Evolutionary conservation across 2,329 filamentous ascomycete genomes (phyloP).

Genomic region (Aspergillus udagawae): DNA sequence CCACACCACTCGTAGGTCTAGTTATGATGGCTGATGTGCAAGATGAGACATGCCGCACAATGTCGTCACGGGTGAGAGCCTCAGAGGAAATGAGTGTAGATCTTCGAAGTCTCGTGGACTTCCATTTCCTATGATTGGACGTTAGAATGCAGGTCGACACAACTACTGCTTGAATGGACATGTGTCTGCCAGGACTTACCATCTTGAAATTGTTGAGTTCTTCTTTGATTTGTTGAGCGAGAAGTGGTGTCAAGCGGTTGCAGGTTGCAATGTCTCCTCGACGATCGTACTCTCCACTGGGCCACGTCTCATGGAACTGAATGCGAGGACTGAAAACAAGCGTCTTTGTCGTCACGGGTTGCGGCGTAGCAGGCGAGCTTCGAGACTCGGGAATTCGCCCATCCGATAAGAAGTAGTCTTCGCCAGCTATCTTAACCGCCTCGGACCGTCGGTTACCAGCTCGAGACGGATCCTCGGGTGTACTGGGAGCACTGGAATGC

Average conservation of each 20-base stretch:
- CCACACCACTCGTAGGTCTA: conserved; percentile 20
- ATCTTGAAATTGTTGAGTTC: conserved; percentile 99
- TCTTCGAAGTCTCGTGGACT: conserved; percentile 97
- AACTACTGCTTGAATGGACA: neutral
- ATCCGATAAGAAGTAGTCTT: conserved; percentile 85
- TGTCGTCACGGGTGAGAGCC: conserved; percentile 26
- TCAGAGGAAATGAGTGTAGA: conserved; percentile 99
- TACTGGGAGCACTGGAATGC: conserved; percentile 80
- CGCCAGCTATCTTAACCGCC: conserved; percentile 69
- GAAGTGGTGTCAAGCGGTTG: conserved; percentile 92
- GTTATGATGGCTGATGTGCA: conserved; percentile 13
- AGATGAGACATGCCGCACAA: conserved; percentile 17
- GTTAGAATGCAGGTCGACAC: neutral
- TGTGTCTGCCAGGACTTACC: conserved; percentile 53
- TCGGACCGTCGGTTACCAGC: conserved; percentile 61
- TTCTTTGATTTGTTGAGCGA: conserved; percentile 98
- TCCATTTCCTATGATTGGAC: conserved; percentile 81
- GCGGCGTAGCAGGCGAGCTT: conserved; percentile 75
- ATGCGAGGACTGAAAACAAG: conserved; percentile 85
- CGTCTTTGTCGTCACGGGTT: conserved; percentile 45
- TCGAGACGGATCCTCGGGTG: conserved; percentile 69
- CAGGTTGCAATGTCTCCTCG: conserved; percentile 95
- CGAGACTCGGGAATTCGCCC: conserved; percentile 70
- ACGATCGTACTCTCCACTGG: conserved; percentile 90
- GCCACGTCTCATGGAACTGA: conserved; percentile 95